Conservation (phyloP, 768 basidiomycete genomes). For the Leccinum barrowsii region DNA sequence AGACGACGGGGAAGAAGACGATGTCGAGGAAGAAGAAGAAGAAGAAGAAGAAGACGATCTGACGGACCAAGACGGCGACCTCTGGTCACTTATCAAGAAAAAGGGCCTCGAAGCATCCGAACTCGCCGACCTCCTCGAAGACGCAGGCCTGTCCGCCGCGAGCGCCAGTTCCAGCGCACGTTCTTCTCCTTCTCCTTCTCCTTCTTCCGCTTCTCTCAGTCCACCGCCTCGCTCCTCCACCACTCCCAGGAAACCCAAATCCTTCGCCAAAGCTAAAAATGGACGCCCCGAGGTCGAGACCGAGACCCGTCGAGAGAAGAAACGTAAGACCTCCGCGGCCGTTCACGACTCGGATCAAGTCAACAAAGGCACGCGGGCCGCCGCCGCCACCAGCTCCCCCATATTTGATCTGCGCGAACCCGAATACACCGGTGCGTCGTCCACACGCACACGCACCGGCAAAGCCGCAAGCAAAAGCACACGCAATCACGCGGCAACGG, state of each 20-base stretch:
- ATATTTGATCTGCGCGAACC: constrained; percentile 80
- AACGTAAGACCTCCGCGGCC: constrained; percentile 44
- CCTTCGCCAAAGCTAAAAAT: constrained; percentile 5
- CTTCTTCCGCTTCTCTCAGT: not conserved
- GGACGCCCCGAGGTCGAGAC: not conserved
- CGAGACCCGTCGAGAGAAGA: constrained; percentile 52
- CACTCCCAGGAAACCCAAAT: not conserved
- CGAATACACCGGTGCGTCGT: constrained; percentile 37
- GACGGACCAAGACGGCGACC: constrained; percentile 39
- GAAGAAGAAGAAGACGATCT: constrained; percentile 28
- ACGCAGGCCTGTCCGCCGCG: constrained; percentile 33
- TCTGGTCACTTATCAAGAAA: constrained; percentile 41
- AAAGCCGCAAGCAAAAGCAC: constrained; percentile 12
- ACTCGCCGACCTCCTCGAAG: constrained; percentile 54
- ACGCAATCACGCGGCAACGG: not conserved
- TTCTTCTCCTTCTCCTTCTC: not conserved
- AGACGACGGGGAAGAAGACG: constrained; percentile 21
- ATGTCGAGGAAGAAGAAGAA: not conserved
- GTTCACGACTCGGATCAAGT: constrained; percentile 10
- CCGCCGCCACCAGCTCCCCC: constrained; percentile 11
- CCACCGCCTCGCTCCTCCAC: constrained; percentile 2
- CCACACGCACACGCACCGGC: constrained; percentile 7
- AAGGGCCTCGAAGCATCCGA: constrained; percentile 43
- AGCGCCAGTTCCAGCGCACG: constrained; percentile 7
- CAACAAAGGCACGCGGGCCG: constrained; percentile 34